Percentiles rank a stretch among this genome's conserved stretches.
Evolutionary conservation across 2,329 filamentous ascomycete genomes (phyloP).

Genomic region (Aspergillus candidus): DNA sequence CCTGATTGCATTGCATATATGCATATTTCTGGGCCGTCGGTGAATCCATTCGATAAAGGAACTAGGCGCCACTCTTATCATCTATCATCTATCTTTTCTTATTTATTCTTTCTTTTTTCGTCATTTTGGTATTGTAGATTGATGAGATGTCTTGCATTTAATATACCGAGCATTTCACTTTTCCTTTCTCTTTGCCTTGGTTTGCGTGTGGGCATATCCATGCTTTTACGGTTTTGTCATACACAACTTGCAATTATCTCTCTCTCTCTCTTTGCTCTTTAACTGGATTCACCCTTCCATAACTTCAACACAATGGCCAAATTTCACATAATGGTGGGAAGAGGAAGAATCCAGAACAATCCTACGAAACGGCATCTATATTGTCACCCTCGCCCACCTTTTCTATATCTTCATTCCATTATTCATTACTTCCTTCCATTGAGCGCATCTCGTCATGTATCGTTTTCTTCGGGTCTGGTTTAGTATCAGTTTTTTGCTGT

Average conservation of each 20-base stretch:
- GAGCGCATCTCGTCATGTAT: no score
- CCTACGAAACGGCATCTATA: no score
- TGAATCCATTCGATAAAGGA: slow-evolving; percentile 20
- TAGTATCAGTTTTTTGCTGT: no score
- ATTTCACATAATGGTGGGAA: no score
- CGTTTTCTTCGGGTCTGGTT: no score
- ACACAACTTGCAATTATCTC: neutral
- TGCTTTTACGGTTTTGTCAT: neutral
- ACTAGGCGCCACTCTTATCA: slow-evolving; percentile 14
- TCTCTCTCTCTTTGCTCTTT: slow-evolving; percentile 2
- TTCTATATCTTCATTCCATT: no score
- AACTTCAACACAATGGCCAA: no score
- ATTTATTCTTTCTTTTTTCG: no score
- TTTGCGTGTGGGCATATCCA: slow-evolving; percentile 6
- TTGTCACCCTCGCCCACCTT: no score
- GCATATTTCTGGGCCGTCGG: slow-evolving; percentile 10
- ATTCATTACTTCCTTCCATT: no score
- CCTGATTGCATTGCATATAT: slow-evolving; percentile 17
- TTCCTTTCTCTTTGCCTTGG: slow-evolving; percentile 7
- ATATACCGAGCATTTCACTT: slow-evolving; percentile 9
- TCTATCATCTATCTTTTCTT: no score
- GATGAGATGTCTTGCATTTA: slow-evolving; percentile 9
- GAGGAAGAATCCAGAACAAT: no score
- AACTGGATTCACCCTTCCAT: neutral
- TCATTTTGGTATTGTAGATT: slow-evolving; percentile 16